These are phyloP conservation scores for Sporothrix dimorphospora DNA, from an alignment of 2,329 filamentous ascomycete genomes.

Conservation along the genomic window DNA sequence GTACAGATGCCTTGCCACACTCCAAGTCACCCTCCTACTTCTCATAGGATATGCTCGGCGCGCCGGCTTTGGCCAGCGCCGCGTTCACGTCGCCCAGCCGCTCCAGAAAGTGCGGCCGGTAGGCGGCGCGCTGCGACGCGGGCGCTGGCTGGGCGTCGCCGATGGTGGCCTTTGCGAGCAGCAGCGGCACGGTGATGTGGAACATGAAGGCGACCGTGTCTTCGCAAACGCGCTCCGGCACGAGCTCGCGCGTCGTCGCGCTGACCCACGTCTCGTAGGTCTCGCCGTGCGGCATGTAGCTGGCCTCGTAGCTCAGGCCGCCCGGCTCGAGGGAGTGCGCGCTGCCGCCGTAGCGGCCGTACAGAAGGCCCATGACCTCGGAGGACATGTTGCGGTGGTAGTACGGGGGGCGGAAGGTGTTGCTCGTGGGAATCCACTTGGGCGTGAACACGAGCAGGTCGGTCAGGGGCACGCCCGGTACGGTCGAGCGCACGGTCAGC, in stretches of 20 bases:
- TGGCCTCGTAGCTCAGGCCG: constrained; percentile 42
- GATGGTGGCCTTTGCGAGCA: constrained; percentile 19
- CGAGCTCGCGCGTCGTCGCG: constrained; percentile 34
- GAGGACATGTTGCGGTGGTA: constrained; percentile 65
- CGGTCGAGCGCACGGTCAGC: constrained; percentile 56
- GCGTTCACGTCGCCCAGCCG: constrained; percentile 26
- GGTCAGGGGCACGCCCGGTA: constrained; percentile 43
- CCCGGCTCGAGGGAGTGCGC: constrained; percentile 37
- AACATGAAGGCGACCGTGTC: constrained; percentile 32
- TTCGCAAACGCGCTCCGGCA: constrained; percentile 23
- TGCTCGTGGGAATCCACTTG: constrained; percentile 64
- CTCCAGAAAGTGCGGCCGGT: constrained; percentile 47
- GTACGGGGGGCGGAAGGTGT: constrained; percentile 67
- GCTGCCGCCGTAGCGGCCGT: constrained; percentile 41
- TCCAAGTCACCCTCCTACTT: background rate
- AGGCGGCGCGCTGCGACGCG: constrained; percentile 47
- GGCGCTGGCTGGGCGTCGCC: constrained; percentile 20
- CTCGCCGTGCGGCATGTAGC: constrained; percentile 45
- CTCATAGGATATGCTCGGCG: background rate
- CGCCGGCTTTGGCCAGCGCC: background rate
- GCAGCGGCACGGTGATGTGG: constrained; percentile 30
- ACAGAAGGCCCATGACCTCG: constrained; percentile 59
- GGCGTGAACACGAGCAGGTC: constrained; percentile 71
- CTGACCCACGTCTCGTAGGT: constrained; percentile 41
- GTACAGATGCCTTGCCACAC: background rate